phyloP scores from a whole-genome alignment of 164 flowering plant species.

The Nymphaea colorata region DNA sequence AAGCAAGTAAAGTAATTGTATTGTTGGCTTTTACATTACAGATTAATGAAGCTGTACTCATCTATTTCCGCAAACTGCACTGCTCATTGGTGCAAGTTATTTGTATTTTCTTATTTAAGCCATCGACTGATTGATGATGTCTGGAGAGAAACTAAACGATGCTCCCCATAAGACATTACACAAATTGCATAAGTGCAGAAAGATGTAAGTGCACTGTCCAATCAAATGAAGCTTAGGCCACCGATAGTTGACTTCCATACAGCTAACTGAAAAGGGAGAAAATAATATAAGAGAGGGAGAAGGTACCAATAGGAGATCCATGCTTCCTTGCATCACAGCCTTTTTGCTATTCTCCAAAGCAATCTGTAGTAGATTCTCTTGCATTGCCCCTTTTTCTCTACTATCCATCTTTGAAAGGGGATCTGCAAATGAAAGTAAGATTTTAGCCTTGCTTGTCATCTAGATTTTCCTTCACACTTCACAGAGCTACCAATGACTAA shows the following conservation, averaged over 20 bases:
- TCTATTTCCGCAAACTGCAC: no score
- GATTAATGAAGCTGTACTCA: no score
- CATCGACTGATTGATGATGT: no score
- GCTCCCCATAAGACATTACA: no score
- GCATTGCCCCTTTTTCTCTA: constrained; percentile 35
- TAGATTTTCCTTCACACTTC: not conserved
- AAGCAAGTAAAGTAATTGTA: no score
- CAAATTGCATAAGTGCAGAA: not conserved
- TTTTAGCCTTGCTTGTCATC: not conserved
- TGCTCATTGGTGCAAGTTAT: no score
- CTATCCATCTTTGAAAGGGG: constrained; percentile 34
- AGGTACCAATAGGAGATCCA: constrained; percentile 76
- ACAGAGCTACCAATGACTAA: not conserved
- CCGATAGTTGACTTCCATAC: no score
- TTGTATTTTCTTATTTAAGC: no score
- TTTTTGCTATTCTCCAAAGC: constrained; percentile 69
- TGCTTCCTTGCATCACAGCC: constrained; percentile 81
- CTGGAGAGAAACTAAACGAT: no score
- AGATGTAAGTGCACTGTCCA: not conserved
- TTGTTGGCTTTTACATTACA: no score
- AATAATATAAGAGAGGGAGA: not conserved
- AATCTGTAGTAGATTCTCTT: constrained; percentile 41
- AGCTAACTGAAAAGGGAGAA: no score
- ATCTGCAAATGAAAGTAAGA: constrained; percentile 34
- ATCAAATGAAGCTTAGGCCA: no score